Evolutionary conservation across 1,284 basidiomycete genomes (phyloP).

Genomic region (Cystobasidium sp.): DNA sequence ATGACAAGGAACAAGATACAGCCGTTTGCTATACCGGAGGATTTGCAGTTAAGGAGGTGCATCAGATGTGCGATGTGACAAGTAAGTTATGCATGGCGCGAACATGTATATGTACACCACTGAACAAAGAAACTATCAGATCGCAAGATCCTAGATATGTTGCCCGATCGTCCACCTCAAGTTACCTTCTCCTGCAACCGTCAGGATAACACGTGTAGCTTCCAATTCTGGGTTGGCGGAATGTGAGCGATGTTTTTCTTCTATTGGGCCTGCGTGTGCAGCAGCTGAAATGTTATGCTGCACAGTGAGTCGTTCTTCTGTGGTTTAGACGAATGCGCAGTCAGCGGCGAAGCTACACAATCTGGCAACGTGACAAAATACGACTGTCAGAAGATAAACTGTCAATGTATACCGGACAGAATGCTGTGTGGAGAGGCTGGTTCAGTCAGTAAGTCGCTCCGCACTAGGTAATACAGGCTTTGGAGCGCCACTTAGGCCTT

Average conservation of each 20-base stretch:
- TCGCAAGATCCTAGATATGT: constrained; percentile 85
- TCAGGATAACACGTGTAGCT: constrained; percentile 71
- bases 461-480: too few species aligned
- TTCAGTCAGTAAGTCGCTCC: constrained; percentile 73
- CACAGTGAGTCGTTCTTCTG: constrained; percentile 92
- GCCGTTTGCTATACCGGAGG: constrained; percentile 95
- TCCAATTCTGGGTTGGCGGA: constrained; percentile 93
- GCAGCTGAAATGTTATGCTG: not conserved
- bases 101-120: not conserved
- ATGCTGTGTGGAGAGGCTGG: constrained; percentile 97
- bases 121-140: constrained; percentile 60
- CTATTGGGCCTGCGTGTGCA: not conserved
- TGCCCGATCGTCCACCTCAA: constrained; percentile 84
- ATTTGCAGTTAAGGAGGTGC: constrained; percentile 85
- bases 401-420: constrained; percentile 85
- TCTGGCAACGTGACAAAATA: constrained; percentile 76
- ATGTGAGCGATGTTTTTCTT: not conserved
- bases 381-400: constrained; percentile 79
- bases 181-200: constrained; percentile 87
- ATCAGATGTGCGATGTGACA: constrained; percentile 97
- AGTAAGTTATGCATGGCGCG: constrained; percentile 65
- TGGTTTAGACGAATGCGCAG: constrained; percentile 70
- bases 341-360: constrained; percentile 62
- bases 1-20: constrained; percentile 63
- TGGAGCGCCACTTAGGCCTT: not conserved